Percentiles rank a stretch among this genome's conserved stretches.
These are phyloP conservation scores for Mycena rebaudengoi DNA, from an alignment of 768 basidiomycete species.

Conservation along the genomic window DNA sequence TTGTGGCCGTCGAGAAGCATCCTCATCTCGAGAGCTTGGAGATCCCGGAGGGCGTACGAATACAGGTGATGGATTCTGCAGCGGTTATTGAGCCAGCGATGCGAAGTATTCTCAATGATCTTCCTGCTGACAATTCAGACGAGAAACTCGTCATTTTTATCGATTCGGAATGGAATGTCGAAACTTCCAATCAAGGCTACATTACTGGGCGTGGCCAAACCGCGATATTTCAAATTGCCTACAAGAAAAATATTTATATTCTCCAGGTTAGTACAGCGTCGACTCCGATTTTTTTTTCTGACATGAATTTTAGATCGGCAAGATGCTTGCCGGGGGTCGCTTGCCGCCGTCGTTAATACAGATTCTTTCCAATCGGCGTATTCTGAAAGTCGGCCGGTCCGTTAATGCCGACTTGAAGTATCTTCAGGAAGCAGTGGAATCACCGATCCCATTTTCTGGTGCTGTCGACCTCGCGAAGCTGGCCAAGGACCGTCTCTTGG, in stretches of 20 bases:
- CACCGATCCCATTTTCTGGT: not conserved
- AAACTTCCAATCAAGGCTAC: not conserved
- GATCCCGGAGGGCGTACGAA: not conserved
- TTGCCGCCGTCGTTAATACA: not conserved
- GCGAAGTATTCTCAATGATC: not conserved
- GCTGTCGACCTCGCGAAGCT: constrained; percentile 12
- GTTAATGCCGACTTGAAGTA: constrained; percentile 3
- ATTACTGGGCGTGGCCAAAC: not conserved
- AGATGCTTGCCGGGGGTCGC: not conserved
- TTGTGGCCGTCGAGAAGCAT: constrained; percentile 36
- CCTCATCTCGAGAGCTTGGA: constrained; percentile 16
- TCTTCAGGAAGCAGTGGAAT: not conserved
- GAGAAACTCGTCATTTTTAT: not conserved
- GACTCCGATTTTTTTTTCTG: not conserved
- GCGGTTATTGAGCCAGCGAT: not conserved
- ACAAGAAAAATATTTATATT: not conserved
- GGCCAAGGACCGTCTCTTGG: constrained; percentile 32
- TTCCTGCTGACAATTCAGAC: not conserved
- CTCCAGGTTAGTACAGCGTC: not conserved
- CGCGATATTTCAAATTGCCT: constrained; percentile 1
- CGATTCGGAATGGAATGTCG: constrained; percentile 15
- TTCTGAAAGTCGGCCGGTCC: not conserved
- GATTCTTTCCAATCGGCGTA: not conserved
- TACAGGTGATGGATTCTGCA: not conserved
- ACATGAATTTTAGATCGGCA: not conserved